These are phyloP conservation scores for Sphaceloma murrayae DNA, from an alignment of 2,329 filamentous ascomycete genomes.

Conservation along the genomic window DNA sequence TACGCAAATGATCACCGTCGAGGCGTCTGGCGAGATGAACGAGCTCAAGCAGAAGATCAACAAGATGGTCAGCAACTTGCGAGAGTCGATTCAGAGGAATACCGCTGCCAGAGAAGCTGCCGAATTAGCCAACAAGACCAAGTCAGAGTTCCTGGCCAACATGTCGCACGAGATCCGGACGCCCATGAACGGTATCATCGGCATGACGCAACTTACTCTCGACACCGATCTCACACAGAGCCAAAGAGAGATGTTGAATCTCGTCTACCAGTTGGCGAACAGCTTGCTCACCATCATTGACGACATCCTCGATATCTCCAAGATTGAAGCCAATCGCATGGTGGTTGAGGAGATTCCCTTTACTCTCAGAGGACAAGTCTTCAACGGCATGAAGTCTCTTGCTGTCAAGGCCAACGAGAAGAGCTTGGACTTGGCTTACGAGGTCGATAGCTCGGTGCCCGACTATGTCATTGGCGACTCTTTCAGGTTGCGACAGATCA, in stretches of 20 bases:
- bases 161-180: constrained; percentile 99
- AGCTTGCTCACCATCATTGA: constrained; percentile 96
- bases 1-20: constrained; percentile 90
- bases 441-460: constrained; percentile 85
- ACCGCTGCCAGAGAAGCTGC: constrained; percentile 91
- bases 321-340: constrained; percentile 92
- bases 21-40: constrained; percentile 98
- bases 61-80: constrained; percentile 92
- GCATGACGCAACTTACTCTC: constrained; percentile 92
- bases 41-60: constrained; percentile 99
- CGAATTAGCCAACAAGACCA: constrained; percentile 94
- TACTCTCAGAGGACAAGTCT: constrained; percentile 85
- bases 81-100: constrained; percentile 94
- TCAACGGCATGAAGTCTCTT: constrained; percentile 92
- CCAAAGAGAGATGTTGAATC: constrained; percentile 96
- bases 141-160: constrained; percentile 96
- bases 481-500: constrained; percentile 92
- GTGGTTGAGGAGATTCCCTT: constrained; percentile 97
- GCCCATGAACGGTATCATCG: constrained; percentile 95
- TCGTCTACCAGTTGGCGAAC: constrained; percentile 93
- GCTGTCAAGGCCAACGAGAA: constrained; percentile 98
- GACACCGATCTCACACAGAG: constrained; percentile 91
- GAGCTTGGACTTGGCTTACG: constrained; percentile 82
- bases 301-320: constrained; percentile 58
- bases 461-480: constrained; percentile 95